phyloP scores from a whole-genome alignment of 2,329 filamentous ascomycete genomes.

The Thielaviopsis euricoi region DNA sequence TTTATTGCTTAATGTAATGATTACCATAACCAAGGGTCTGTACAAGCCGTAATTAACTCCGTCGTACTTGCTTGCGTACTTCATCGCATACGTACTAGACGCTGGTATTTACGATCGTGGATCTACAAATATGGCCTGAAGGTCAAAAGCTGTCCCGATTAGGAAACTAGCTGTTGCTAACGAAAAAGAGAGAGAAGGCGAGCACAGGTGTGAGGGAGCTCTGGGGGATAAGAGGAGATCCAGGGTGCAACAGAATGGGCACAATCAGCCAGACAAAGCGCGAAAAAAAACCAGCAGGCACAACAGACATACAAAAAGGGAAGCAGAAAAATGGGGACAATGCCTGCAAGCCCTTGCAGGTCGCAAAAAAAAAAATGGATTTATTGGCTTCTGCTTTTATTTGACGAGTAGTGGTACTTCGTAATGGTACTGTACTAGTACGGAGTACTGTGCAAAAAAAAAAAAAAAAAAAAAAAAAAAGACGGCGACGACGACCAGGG shows the following conservation, averaged over 20 bases:
- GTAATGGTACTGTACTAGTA: no score
- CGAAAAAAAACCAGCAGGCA: constrained; percentile 4
- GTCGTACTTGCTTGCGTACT: not conserved
- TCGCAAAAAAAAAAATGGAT: no score
- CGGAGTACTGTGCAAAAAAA: not conserved
- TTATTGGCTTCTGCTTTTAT: not conserved
- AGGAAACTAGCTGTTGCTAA: constrained; percentile 1
- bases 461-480: no score
- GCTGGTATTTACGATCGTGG: not conserved
- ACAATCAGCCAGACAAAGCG: constrained; percentile 10
- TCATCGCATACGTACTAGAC: not conserved
- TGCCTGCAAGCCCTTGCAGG: not conserved
- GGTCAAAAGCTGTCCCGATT: not conserved
- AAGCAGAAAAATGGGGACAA: not conserved
- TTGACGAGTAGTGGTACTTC: no score
- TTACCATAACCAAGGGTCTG: not conserved
- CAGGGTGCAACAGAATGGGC: not conserved
- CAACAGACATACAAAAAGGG: constrained; percentile 1
- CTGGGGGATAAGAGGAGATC: constrained; percentile 12
- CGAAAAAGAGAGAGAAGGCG: constrained; percentile 11
- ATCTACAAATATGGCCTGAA: not conserved
- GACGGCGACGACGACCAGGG: not conserved
- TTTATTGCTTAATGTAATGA: not conserved
- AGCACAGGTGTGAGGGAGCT: constrained; percentile 12
- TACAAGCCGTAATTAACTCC: no score